phyloP scores from a whole-genome alignment of 2,329 filamentous ascomycete genomes.

The Fusarium kyushuense region DNA sequence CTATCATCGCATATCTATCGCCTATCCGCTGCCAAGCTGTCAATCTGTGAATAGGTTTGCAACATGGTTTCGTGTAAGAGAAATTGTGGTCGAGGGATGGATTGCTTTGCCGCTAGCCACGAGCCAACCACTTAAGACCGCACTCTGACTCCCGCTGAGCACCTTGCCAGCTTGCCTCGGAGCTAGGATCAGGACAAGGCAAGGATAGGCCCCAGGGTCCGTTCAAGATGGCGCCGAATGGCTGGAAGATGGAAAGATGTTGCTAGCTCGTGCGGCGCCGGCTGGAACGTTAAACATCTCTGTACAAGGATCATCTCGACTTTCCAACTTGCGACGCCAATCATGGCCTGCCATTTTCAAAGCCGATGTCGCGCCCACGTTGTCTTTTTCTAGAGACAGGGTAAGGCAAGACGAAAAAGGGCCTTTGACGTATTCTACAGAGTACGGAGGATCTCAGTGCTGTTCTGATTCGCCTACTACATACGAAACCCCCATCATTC shows the following conservation, averaged over 20 bases:
- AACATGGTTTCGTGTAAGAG: constrained; percentile 55
- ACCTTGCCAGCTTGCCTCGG: constrained; percentile 11
- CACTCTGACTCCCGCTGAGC: constrained; percentile 35
- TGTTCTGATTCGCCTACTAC: constrained; percentile 42
- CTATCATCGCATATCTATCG: constrained; percentile 44
- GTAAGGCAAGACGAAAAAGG: constrained; percentile 4
- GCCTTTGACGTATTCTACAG: constrained; percentile 46
- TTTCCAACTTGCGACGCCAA: constrained; percentile 48
- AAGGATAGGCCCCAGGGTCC: constrained; percentile 25
- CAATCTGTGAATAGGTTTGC: constrained; percentile 49
- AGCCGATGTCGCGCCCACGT: constrained; percentile 52
- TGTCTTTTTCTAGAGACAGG: constrained; percentile 13
- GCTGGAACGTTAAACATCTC: constrained; percentile 48
- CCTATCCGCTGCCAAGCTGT: constrained; percentile 41
- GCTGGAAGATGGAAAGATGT: constrained; percentile 44
- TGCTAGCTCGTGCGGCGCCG: constrained; percentile 43
- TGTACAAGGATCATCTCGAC: constrained; percentile 41
- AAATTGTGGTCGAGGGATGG: constrained; percentile 46
- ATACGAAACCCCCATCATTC: constrained; percentile 28
- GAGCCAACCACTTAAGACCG: constrained; percentile 45
- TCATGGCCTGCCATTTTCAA: constrained; percentile 49
- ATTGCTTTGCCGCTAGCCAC: constrained; percentile 37
- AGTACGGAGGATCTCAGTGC: constrained; percentile 43
- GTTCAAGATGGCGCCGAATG: constrained; percentile 38
- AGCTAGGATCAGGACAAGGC: constrained; percentile 29